Evolutionary conservation across 306 rosid species (phyloP).

Genomic region (Sphenostylis stenocarpa): DNA sequence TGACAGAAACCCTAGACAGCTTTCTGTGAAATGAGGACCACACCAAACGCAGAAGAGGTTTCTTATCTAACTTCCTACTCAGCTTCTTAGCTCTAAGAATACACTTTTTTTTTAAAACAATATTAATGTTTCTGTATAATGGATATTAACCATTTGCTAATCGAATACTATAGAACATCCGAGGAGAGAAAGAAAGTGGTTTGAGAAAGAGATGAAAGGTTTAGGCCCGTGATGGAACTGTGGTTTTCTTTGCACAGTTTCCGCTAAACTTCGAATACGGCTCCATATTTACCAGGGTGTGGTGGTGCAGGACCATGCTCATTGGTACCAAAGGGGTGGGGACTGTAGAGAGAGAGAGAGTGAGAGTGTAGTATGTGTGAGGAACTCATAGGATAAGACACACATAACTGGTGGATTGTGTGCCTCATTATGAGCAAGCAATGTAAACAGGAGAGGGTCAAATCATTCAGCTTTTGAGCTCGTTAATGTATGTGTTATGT

Average conservation of each 20-base stretch:
- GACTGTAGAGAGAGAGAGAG: not conserved
- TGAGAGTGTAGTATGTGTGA: not conserved
- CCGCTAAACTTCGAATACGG: not conserved
- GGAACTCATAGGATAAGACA: constrained; percentile 31
- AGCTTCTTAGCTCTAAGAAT: not conserved
- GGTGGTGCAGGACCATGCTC: constrained; percentile 18
- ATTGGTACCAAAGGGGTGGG: not conserved
- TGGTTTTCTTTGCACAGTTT: constrained; percentile 9
- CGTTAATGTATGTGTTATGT: constrained; percentile 23
- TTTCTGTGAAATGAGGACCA: constrained; percentile 28
- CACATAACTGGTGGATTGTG: constrained; percentile 46
- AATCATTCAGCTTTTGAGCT: constrained; percentile 36
- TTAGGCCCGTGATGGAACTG: not conserved
- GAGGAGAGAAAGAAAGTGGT: not conserved
- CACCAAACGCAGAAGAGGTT: constrained; percentile 14
- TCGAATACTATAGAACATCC: not conserved
- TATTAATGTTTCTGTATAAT: not conserved
- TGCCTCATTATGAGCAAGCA: constrained; percentile 46
- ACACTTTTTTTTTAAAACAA: not conserved
- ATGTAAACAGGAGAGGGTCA: constrained; percentile 35
- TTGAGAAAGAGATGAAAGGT: not conserved
- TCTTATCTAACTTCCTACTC: constrained; percentile 9
- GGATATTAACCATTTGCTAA: not conserved
- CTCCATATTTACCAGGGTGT: constrained; percentile 17
- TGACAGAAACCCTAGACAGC: constrained; percentile 26